phyloP scores from a whole-genome alignment of 352 stramenopile genomes.

The Globisporangium recalcitrans region DNA sequence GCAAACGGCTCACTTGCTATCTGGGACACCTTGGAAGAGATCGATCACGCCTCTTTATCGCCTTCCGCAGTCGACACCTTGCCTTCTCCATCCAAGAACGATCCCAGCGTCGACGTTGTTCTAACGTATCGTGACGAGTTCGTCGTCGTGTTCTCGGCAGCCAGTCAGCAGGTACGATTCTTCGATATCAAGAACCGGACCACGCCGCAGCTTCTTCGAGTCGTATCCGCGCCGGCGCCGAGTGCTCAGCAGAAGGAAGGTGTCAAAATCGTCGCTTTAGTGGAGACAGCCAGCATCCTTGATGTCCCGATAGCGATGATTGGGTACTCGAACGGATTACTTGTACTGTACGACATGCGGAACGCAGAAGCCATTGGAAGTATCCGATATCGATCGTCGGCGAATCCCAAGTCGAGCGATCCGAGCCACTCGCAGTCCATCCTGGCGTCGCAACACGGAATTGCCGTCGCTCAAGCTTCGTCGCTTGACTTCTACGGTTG shows the following conservation, averaged over 20 bases:
- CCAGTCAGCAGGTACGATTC: slow-evolving; percentile 36
- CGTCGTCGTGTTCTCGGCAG: slow-evolving; percentile 33
- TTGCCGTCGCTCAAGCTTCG: slow-evolving; percentile 6
- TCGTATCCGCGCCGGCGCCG: slow-evolving; percentile 21
- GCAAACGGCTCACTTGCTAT: slow-evolving; percentile 38
- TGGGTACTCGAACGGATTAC: slow-evolving; percentile 40
- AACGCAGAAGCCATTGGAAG: slow-evolving; percentile 37
- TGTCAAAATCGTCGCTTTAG: slow-evolving; percentile 15
- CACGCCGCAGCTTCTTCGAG: slow-evolving; percentile 24
- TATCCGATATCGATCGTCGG: slow-evolving; percentile 16
- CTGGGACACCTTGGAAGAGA: slow-evolving; percentile 49
- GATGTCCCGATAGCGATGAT: slow-evolving; percentile 38
- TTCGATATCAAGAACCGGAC: slow-evolving; percentile 31
- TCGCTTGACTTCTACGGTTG: slow-evolving; percentile 31
- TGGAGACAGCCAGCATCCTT: slow-evolving; percentile 12
- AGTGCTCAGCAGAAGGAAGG: slow-evolving; percentile 2
- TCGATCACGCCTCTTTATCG: slow-evolving; percentile 31
- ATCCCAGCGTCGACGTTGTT: slow-evolving; percentile 11
- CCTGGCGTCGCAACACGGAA: slow-evolving; percentile 5
- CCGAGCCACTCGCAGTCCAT: neutral
- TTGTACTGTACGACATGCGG: slow-evolving; percentile 43
- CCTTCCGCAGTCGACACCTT: slow-evolving; percentile 1
- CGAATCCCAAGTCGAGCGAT: neutral
- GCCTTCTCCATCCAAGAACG: neutral
- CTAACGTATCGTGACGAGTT: slow-evolving; percentile 23